Evolutionary conservation across 2,329 filamentous ascomycete genomes (phyloP), one percentile per base, ranked within the genome.

Genomic region (Stromatinia cepivora): DNA sequence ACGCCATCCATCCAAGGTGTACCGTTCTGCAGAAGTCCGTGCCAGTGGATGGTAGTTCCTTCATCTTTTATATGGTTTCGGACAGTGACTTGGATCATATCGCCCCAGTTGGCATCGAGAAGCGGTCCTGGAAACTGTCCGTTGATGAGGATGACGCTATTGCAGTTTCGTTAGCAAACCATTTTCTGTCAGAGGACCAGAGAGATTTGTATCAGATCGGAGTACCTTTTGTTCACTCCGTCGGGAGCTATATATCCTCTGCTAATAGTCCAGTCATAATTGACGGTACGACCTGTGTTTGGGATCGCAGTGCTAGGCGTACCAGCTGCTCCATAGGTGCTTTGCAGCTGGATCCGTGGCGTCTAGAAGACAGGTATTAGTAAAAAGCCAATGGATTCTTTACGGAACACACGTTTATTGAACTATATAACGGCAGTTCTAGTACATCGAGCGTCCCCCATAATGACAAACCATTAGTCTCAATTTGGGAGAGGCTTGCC

Each of bases 1-100:
- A 90, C 85, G 0, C 91, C 91, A 75, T 94, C 92, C 88, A 92
- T 92, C 69, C 84, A 84, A 70, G 87, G 92, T 0, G 90, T 91
- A 13, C 90, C 90, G 73, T 91, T 91, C 76, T 93, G 90, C 76
- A 88, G 92, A 72, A 94, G 83, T 22, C 92, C 91, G 73, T 94
- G 91, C 78, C 91, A 94, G 76, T 94, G 91, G 5, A 94, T 82
- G 9, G 87, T 85, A 0, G 91, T 77, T 13, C 75, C 85, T 53
- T 53, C 52, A 72, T 92, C 91, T 20, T 82, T 81, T 0, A 90
- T 86, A n/a, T 85, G 82, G 74, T 94, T 94, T 73, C 86, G 81
- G 64, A 93, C 83, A 48, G 91, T 87, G 58, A 93, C 86, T 5
- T 92, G 79, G 8, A 95, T 78, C 0, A 84, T 87, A 73, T 95